Percentiles rank a stretch among this genome's conserved stretches.
Conservation (phyloP, 192 early-diverging fungal genomes). For the Coemansia sp. region DNA sequence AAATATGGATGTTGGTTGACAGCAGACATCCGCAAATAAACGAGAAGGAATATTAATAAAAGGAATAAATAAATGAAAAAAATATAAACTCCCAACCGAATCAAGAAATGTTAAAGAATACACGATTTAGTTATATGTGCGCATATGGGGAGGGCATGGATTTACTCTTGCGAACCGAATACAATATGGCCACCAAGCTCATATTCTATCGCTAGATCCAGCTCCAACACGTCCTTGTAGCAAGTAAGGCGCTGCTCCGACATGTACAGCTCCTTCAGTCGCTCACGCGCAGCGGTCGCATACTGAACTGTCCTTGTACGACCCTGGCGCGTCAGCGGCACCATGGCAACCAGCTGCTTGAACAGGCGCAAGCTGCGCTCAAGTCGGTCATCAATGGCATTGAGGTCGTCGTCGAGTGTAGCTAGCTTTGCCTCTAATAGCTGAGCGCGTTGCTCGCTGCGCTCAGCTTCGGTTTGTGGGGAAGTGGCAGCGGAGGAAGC, state of each 20-base stretch:
- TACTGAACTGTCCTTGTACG: conserved; percentile 58
- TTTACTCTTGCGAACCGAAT: neutral
- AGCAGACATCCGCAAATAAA: neutral
- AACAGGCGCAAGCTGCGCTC: conserved; percentile 61
- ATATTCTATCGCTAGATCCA: conserved; percentile 57
- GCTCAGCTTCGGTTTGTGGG: neutral
- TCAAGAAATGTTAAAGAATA: neutral
- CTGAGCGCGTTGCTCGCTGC: conserved; percentile 22
- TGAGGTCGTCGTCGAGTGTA: conserved; percentile 56
- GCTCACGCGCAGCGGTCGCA: conserved; percentile 45
- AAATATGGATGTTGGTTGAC: conserved; percentile 34
- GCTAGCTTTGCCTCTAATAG: conserved; percentile 50
- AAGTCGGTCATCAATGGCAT: conserved; percentile 52
- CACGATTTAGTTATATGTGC: too few relatives aligned
- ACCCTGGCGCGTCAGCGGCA: conserved; percentile 68
- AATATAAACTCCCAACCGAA: too few relatives aligned
- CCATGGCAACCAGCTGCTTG: conserved; percentile 66
- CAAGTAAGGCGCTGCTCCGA: conserved; percentile 65
- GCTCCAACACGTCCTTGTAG: conserved; percentile 70
- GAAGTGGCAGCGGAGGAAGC: neutral
- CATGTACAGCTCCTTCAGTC: conserved; percentile 59
- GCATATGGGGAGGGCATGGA: too few relatives aligned
- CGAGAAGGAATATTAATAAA: neutral
- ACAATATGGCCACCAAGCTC: conserved; percentile 25
- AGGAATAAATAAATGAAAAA: neutral